Base-by-base conservation (phyloP, 169 alveolate genomes). In the Cryptosporidium parvum region DNA sequence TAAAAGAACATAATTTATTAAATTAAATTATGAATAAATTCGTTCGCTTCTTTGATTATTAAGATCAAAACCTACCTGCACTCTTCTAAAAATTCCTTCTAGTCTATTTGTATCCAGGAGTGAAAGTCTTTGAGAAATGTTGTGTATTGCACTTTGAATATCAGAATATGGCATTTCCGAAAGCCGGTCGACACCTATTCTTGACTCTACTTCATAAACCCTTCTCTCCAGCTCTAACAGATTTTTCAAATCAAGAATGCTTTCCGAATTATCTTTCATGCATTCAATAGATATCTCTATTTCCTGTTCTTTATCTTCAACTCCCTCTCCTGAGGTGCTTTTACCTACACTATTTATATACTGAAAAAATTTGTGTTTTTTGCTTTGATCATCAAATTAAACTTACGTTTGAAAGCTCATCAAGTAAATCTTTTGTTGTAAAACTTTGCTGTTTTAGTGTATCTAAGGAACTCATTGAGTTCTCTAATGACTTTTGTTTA, bases 81-180 rank as follows among this genome's bases (percentile, higher is more conserved):
- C 87, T 62, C 92, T 91, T 33, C 92, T 86, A 62, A 91, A 91
- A 68, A 92, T 92, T 31, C 85, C 92, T 39, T 92, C 94, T 52
- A 92, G 71, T 84, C 92, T 86, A 29, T 65, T 92, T 56, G 93
- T 61, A 84, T 92, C 94, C 53, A 92, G 85, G 23, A 92, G 85
- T 14, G 93, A 85, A 61, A 92, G 73, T 75, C 80, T 92, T 80
- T 69, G 91, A 45, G 92, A 86, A 70, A 92, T 70, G 69, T 71
- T 91, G 67, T 91, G 53, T 37, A 92, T 92, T 59, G 94, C 94
- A 10, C 86, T 85, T 61, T 92, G 92, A 31, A 92, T 75, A 51
- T 92, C 94, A 75, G 85, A 86, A 62, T 92, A 92, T 3, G 94
- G 94, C 84, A 92, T 84, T 75, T 85, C 72, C 21, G 93, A 73